A percentile compares a stretch with the other conserved stretches of the same genome.
Conservation (phyloP, 2,329 filamentous ascomycete species). For the Stagonosporopsis rhizophila region DNA sequence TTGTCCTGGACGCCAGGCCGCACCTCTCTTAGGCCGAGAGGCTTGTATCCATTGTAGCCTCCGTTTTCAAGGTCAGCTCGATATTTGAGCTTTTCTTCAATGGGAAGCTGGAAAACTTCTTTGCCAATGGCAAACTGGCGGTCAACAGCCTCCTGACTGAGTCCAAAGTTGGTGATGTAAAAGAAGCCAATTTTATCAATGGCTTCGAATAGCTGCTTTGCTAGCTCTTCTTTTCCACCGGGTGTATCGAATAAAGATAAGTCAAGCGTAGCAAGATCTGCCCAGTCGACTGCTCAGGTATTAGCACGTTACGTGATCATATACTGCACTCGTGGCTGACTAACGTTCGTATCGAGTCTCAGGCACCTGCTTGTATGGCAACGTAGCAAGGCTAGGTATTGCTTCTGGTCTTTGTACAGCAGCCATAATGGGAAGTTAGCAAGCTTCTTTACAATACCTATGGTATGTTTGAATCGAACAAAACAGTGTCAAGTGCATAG, state of each 20-base stretch:
- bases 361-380: conserved; percentile 4
- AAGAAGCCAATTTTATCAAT: conserved; percentile 41
- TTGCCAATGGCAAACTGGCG: conserved; percentile 27
- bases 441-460: background rate
- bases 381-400: background rate
- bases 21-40: conserved; percentile 33
- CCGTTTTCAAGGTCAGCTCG: conserved; percentile 23
- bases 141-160: conserved; percentile 25
- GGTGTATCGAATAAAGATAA: conserved; percentile 58
- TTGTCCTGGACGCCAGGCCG: conserved; percentile 58
- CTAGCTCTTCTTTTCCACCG: conserved; percentile 61
- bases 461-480: background rate
- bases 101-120: conserved; percentile 21
- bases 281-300: conserved; percentile 8
- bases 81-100: conserved; percentile 23
- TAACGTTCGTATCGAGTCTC: conserved; percentile 6
- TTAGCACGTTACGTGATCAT: background rate
- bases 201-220: conserved; percentile 62
- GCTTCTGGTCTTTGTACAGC: background rate
- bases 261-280: conserved; percentile 26
- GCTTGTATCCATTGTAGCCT: conserved; percentile 58
- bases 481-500: background rate
- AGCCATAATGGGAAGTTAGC: background rate
- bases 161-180: conserved; percentile 26
- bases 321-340: background rate